These are phyloP conservation scores for Wickerhamomyces chambardii DNA, from an alignment of 805 yeast genomes.

Conservation along the genomic window DNA sequence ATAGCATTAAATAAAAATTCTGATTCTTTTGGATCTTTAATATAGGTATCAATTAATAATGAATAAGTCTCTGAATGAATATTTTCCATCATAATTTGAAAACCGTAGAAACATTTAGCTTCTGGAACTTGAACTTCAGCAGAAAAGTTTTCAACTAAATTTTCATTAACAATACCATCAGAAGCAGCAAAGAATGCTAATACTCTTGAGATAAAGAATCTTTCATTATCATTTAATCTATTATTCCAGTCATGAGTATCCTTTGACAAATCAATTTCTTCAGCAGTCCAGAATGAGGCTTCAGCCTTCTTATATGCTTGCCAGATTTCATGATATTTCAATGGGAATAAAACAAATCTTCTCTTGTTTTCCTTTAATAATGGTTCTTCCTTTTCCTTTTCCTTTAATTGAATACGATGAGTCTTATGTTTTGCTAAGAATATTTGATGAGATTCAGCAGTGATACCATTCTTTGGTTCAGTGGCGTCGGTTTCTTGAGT, in stretches of 20 bases:
- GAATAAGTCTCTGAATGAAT: constrained; percentile 98
- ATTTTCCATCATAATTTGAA: constrained; percentile 99
- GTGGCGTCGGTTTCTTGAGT: constrained; percentile 16
- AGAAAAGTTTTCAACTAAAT: constrained; percentile 92
- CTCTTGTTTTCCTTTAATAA: constrained; percentile 73
- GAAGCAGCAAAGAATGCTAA: constrained; percentile 98
- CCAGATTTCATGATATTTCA: constrained; percentile 96
- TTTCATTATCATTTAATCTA: constrained; percentile 81
- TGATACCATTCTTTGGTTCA: constrained; percentile 17
- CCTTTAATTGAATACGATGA: constrained; percentile 69
- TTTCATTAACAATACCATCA: constrained; percentile 97
- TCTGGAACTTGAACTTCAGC: constrained; percentile 97
- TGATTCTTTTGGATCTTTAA: constrained; percentile 92
- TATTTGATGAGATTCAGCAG: constrained; percentile 35
- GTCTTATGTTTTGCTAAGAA: constrained; percentile 55
- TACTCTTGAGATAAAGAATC: constrained; percentile 86
- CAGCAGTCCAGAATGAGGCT: constrained; percentile 99
- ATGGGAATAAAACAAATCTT: constrained; percentile 92
- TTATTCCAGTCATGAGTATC: constrained; percentile 91
- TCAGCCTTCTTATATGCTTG: constrained; percentile 98
- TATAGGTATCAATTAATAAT: constrained; percentile 85
- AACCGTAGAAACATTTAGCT: constrained; percentile 97
- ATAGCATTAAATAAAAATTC: constrained; percentile 90
- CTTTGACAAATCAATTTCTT: constrained; percentile 93
- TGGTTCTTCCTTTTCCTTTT: constrained; percentile 82